These are phyloP conservation scores for Citrus trifoliata DNA, from an alignment of 345 rosid species.

Conservation along the genomic window DNA sequence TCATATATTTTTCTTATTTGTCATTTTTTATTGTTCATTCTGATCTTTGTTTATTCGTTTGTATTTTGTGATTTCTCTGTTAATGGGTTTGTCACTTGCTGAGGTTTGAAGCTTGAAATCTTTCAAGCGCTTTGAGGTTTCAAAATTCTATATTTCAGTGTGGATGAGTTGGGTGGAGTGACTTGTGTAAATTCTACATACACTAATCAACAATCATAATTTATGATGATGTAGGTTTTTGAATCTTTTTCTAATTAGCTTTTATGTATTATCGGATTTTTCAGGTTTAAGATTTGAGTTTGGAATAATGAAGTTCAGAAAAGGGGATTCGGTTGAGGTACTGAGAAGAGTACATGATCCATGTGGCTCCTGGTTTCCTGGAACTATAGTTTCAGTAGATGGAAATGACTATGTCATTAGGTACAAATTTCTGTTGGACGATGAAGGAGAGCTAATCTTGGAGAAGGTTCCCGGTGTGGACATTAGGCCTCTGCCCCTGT, in stretches of 20 bases:
- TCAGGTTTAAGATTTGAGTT: conserved; percentile 17
- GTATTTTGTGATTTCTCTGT: conserved; percentile 2
- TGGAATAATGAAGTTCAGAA: conserved; percentile 25
- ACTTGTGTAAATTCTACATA: background rate
- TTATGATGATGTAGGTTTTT: background rate
- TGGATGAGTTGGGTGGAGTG: background rate
- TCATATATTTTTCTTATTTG: no score
- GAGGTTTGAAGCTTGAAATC: conserved; percentile 1
- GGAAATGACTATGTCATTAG: conserved; percentile 24
- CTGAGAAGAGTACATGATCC: conserved; percentile 30
- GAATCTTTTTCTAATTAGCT: background rate
- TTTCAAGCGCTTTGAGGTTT: background rate
- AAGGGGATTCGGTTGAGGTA: conserved; percentile 33
- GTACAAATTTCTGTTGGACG: conserved; percentile 19
- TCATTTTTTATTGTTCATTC: no score
- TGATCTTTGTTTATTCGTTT: background rate
- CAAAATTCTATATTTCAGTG: background rate
- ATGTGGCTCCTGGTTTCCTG: conserved; percentile 40
- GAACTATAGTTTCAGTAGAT: conserved; percentile 22
- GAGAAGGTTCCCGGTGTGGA: conserved; percentile 27
- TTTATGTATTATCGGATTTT: background rate
- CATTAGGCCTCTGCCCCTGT: conserved; percentile 36
- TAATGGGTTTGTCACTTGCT: background rate
- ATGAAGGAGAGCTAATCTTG: conserved; percentile 10
- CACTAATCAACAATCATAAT: background rate